A percentile compares a stretch with the other conserved stretches of the same genome.
These are phyloP conservation scores for Niebla homalea DNA, from an alignment of 495 filamentous ascomycete genomes.

Conservation along the genomic window DNA sequence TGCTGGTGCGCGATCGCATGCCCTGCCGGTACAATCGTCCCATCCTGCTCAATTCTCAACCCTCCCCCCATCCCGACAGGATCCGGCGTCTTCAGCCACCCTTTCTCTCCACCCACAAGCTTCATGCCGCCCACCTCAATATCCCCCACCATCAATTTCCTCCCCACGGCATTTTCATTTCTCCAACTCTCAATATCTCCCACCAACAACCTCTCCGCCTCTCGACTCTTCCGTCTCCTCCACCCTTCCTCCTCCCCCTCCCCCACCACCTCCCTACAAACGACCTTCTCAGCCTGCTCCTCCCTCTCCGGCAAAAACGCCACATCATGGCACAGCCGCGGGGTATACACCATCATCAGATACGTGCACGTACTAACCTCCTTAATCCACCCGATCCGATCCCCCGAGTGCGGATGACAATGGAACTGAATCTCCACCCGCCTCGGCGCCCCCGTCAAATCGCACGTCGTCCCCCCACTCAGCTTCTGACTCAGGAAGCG, in stretches of 20 bases:
- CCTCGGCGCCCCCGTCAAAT: conserved; percentile 73
- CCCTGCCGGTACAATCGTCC: conserved; percentile 37
- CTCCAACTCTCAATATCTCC: conserved; percentile 12
- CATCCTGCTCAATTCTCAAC: conserved; percentile 23
- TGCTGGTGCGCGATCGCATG: conserved; percentile 1
- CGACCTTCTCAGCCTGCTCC: conserved; percentile 62
- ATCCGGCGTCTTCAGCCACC: conserved; percentile 39
- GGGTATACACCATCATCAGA: conserved; percentile 87
- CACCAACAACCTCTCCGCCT: conserved; percentile 25
- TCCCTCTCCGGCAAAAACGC: conserved; percentile 82
- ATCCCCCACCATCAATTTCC: conserved; percentile 38
- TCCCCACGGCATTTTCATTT: conserved; percentile 8
- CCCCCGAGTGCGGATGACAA: conserved; percentile 67
- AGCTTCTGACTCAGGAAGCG: conserved; percentile 86
- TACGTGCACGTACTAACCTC: conserved; percentile 90
- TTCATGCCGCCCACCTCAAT: conserved; percentile 46
- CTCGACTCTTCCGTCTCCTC: conserved; percentile 38
- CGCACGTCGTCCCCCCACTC: conserved; percentile 75
- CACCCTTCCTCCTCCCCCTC: conserved; percentile 45
- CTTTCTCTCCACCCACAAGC: conserved; percentile 43
- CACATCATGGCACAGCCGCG: conserved; percentile 81
- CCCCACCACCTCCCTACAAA: conserved; percentile 58
- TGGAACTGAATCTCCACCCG: conserved; percentile 89
- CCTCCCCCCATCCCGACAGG: conserved; percentile 13
- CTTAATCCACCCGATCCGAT: conserved; percentile 90